These are phyloP conservation scores for Clavispora vitiphila DNA, from an alignment of 805 yeast species.

Conservation along the genomic window DNA sequence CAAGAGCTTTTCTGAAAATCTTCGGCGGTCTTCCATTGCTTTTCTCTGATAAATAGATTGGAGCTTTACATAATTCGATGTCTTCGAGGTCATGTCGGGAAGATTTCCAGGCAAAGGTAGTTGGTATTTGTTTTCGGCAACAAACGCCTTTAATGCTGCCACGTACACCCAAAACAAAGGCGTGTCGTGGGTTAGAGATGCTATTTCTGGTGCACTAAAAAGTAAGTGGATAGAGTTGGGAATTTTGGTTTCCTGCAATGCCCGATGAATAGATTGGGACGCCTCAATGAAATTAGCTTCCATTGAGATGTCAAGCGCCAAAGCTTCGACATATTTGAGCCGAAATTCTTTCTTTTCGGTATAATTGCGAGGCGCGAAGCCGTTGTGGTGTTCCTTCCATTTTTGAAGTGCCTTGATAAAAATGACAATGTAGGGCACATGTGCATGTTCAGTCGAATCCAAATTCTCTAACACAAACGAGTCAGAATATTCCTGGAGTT, in stretches of 20 bases:
- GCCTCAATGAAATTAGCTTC: slow-evolving; percentile 46
- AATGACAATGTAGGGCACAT: slow-evolving; percentile 66
- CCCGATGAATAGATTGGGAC: slow-evolving; percentile 29
- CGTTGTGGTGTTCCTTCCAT: slow-evolving; percentile 33
- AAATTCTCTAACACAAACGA: slow-evolving; percentile 44
- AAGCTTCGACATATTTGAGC: slow-evolving; percentile 22
- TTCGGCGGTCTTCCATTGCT: slow-evolving; percentile 44
- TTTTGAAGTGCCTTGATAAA: slow-evolving; percentile 48
- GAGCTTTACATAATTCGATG: slow-evolving; percentile 54
- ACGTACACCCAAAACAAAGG: slow-evolving; percentile 59
- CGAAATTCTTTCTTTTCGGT: slow-evolving; percentile 40
- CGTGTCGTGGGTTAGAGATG: slow-evolving; percentile 4
- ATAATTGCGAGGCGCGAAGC: slow-evolving; percentile 31
- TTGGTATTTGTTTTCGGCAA: slow-evolving; percentile 26
- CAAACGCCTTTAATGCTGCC: slow-evolving; percentile 49
- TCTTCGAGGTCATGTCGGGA: slow-evolving; percentile 87
- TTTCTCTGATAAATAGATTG: slow-evolving; percentile 55
- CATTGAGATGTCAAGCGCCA: slow-evolving; percentile 45
- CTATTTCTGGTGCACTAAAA: slow-evolving; percentile 6
- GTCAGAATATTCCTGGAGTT: slow-evolving; percentile 47
- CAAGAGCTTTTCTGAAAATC: slow-evolving; percentile 32
- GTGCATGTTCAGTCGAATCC: slow-evolving; percentile 44
- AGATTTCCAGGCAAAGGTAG: slow-evolving; percentile 72
- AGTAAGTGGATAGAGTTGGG: slow-evolving; percentile 25
- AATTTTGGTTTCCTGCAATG: slow-evolving; percentile 30